Base-by-base conservation (phyloP, 129 eudicot species). In the Logfia minima region DNA sequence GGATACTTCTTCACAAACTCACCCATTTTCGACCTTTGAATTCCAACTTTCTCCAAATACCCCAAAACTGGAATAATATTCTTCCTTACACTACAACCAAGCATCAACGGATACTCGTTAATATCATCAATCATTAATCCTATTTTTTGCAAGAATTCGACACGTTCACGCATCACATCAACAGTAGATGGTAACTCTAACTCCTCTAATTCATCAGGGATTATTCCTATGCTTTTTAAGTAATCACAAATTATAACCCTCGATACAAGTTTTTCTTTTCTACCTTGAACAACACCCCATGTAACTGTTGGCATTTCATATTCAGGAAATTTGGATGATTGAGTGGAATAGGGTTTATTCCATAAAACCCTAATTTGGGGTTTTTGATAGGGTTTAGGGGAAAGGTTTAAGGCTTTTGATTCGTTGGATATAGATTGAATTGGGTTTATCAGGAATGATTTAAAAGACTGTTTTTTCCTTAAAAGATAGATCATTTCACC, bases 221-320 rank as follows among this genome's bases (percentile, higher is more conserved):
- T 72, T 21, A 86, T 83, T 41, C 95, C 95, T 43, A 89, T 77
- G 68, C 81, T 73, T 81, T 86, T 89, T 19, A 89, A 71, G 76
- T 82, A 86, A 83, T 89, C 95, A 24, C 78, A 86, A 10, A 89
- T 87, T 60, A 89, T 89, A 1, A 89, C 95, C 28, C 90, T 76
- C 0, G 95, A 89, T 2, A 89, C 95, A 2, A 89, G 84, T 31
- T 85, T 89, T 14, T 89, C 95, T 68, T 86, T 89, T 21, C 95
- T 70, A n/a, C 95, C 95, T 78, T 86, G 95, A 45, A 89, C 95
- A 8, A 89, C 89, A 28, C 89, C 95, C 95, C 95, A 89, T 3
- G 95, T 89, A 29, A 89, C 95, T 5, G 95, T 77, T 11, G 95
- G 95, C 95, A 89, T 89, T 81, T 89, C 91, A 79, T 89, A 89